Conservation (phyloP, 306 rosid species). For the Pyrus bretschneideri region DNA sequence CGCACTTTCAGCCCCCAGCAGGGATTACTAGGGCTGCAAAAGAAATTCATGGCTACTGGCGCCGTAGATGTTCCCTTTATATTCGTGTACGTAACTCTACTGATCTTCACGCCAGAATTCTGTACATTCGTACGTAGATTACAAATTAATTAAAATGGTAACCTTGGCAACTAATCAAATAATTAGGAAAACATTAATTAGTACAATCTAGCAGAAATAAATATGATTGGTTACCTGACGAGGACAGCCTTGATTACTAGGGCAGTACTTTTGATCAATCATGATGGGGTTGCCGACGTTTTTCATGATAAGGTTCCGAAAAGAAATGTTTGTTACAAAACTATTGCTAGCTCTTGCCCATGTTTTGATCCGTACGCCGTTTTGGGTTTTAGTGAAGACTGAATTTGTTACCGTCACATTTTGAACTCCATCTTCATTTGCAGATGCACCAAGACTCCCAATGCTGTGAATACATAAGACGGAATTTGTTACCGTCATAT, state of each 20-base stretch:
- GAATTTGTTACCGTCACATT: conserved; percentile 2
- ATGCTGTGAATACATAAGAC: conserved; percentile 1
- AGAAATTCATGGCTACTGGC: conserved; percentile 35
- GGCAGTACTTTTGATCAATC: conserved; percentile 8
- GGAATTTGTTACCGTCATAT: too few relatives aligned
- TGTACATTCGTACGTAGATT: neutral
- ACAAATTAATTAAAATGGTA: neutral
- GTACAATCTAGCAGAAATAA: neutral
- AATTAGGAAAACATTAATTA: neutral
- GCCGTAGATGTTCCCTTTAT: conserved; percentile 46
- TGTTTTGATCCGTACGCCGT: conserved; percentile 14
- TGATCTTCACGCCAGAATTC: conserved; percentile 52
- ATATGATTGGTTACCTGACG: neutral
- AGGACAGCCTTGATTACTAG: conserved; percentile 8
- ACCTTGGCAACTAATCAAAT: too few relatives aligned
- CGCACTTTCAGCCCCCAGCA: conserved; percentile 35
- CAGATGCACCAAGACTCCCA: conserved; percentile 6
- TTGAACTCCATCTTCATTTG: conserved; percentile 4
- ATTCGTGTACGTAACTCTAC: conserved; percentile 34
- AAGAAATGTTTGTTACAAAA: neutral
- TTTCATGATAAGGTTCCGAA: conserved; percentile 7
- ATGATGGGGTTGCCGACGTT: conserved; percentile 12
- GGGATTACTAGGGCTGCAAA: conserved; percentile 45
- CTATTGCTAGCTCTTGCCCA: conserved; percentile 7
- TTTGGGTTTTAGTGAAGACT: conserved; percentile 9